Conservation (phyloP, 768 basidiomycete genomes). For the Mycena indigotica region DNA sequence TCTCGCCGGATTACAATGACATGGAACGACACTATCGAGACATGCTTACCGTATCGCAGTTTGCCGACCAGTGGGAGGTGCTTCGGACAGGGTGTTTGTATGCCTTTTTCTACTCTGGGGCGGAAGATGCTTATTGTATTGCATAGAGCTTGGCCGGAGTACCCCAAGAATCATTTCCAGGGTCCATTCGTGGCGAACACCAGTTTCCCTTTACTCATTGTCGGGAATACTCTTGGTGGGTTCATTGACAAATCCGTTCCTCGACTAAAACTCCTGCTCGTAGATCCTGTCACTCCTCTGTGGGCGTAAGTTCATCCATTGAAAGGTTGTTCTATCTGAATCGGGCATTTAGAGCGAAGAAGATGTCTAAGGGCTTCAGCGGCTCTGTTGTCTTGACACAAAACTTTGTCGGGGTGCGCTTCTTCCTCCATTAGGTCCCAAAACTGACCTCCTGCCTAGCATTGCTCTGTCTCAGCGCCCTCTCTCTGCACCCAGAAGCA, state of each 20-base stretch:
- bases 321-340: neutral
- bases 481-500: slow-evolving; percentile 29
- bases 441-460: slow-evolving; percentile 15
- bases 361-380: slow-evolving; percentile 11
- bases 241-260: neutral
- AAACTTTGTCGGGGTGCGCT: slow-evolving; percentile 1
- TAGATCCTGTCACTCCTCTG: slow-evolving; percentile 21
- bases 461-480: slow-evolving; percentile 23
- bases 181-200: slow-evolving; percentile 16
- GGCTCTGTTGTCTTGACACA: slow-evolving; percentile 15
- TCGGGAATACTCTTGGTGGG: slow-evolving; percentile 22
- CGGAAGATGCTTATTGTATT: neutral
- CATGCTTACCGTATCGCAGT: slow-evolving; percentile 1
- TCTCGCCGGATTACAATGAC: neutral
- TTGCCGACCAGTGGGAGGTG: slow-evolving; percentile 6
- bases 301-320: slow-evolving; percentile 4
- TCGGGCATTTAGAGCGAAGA: slow-evolving; percentile 9
- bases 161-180: neutral
- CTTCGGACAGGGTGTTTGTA: neutral
- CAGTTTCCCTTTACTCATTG: slow-evolving; percentile 16
- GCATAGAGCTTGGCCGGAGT: neutral
- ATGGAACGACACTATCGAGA: neutral
- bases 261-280: neutral
- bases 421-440: neutral
- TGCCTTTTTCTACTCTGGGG: neutral